These are phyloP conservation scores for Xerocomellus chrysenteron DNA, from an alignment of 768 basidiomycete species.

Conservation along the genomic window DNA sequence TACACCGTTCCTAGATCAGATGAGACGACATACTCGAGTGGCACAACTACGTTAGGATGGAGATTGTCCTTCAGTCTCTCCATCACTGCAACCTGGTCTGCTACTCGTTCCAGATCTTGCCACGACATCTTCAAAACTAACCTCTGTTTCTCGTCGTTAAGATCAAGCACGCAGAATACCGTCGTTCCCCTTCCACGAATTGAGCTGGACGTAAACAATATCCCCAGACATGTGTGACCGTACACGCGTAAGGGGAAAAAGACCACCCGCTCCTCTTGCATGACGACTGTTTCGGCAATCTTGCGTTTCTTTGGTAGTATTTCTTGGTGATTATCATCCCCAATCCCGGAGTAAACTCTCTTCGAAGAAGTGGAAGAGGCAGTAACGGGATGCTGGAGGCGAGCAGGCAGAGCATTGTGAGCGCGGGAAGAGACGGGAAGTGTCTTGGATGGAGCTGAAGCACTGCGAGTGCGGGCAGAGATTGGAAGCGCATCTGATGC, in stretches of 20 bases:
- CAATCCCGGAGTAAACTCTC: background rate
- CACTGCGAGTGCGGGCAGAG: background rate
- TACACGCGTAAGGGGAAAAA: background rate
- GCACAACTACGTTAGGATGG: slow-evolving; percentile 3
- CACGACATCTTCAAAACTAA: background rate
- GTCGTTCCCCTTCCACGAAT: slow-evolving; percentile 13
- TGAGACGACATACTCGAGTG: background rate
- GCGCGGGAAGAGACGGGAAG: background rate
- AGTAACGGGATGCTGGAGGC: too few relatives aligned
- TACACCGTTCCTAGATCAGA: background rate
- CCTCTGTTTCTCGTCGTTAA: background rate
- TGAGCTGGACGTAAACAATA: background rate
- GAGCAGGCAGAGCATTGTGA: background rate
- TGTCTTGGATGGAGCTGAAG: background rate
- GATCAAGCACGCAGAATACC: slow-evolving; percentile 1
- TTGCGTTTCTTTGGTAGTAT: background rate
- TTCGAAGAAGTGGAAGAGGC: background rate
- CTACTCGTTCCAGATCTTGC: background rate
- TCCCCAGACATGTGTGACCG: background rate
- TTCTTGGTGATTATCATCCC: background rate
- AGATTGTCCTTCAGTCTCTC: background rate
- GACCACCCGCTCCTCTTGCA: background rate
- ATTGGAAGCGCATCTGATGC: background rate
- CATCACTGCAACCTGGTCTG: background rate
- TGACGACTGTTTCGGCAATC: background rate